phyloP scores from a whole-genome alignment of 169 alveolate species.

The Babesia ovata region DNA sequence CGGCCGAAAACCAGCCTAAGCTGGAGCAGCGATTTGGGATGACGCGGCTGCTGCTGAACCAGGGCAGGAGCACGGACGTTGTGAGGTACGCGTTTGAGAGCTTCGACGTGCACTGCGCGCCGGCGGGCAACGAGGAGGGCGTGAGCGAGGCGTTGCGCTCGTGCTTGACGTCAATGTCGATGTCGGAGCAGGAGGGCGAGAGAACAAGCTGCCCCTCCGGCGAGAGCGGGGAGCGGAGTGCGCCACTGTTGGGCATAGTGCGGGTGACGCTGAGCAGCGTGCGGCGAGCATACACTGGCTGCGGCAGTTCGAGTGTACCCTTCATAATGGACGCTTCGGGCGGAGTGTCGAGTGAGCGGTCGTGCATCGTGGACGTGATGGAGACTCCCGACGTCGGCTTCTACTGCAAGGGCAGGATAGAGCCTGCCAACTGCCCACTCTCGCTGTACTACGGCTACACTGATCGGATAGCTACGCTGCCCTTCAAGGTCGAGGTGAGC shows the following conservation, averaged over 20 bases:
- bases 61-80: not conserved
- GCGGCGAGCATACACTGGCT: constrained; percentile 8
- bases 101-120: constrained; percentile 9
- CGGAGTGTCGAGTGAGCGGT: not conserved
- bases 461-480: not conserved
- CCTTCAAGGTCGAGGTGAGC: constrained; percentile 1
- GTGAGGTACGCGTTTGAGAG: not conserved
- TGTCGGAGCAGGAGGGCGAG: not conserved
- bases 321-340: not conserved
- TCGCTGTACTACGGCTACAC: not conserved
- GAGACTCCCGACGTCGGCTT: constrained; percentile 32
- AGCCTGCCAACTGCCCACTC: constrained; percentile 22
- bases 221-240: not conserved
- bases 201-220: constrained; percentile 1
- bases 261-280: not conserved
- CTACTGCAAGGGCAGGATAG: constrained; percentile 37
- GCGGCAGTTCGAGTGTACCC: constrained; percentile 14
- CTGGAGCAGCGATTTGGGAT: not conserved
- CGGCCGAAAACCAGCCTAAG: too few relatives aligned
- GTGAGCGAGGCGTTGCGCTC: not conserved
- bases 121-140: not conserved
- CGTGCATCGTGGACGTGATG: constrained; percentile 41
- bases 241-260: constrained; percentile 28
- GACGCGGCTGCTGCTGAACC: not conserved
- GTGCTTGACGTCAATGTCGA: not conserved